Conservation (phyloP, 2,329 filamentous ascomycete species). For the Cladophialophora yegresii region DNA sequence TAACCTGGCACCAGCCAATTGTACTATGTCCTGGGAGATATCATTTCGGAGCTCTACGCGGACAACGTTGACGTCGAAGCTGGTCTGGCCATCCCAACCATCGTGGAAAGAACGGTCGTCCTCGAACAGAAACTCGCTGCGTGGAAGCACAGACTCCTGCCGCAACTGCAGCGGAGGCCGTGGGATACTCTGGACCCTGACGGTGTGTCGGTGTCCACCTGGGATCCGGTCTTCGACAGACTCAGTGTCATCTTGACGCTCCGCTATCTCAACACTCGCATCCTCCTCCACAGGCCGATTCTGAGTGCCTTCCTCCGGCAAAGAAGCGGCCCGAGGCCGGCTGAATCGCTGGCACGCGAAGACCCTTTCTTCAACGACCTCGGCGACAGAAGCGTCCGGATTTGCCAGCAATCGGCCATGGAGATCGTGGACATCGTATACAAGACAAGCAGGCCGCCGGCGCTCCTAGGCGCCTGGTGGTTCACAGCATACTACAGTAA, state of each 20-base stretch:
- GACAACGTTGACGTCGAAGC: slow-evolving; percentile 28
- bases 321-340: slow-evolving; percentile 13
- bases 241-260: slow-evolving; percentile 30
- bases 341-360: slow-evolving; percentile 11
- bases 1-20: slow-evolving; percentile 21
- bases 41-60: slow-evolving; percentile 28
- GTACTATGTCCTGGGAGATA: slow-evolving; percentile 27
- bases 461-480: slow-evolving; percentile 47
- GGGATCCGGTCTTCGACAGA: slow-evolving; percentile 30
- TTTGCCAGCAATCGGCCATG: slow-evolving; percentile 40
- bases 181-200: slow-evolving; percentile 26
- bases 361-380: slow-evolving; percentile 29
- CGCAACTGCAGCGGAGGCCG: slow-evolving; percentile 26
- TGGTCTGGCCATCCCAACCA: slow-evolving; percentile 23
- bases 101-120: slow-evolving; percentile 26
- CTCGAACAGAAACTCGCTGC: slow-evolving; percentile 26
- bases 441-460: slow-evolving; percentile 27
- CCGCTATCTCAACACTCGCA: slow-evolving; percentile 29
- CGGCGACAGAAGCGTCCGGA: slow-evolving; percentile 34
- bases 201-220: slow-evolving; percentile 15
- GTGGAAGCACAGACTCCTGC: slow-evolving; percentile 24
- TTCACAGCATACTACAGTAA: slow-evolving; percentile 46
- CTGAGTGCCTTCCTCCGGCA: slow-evolving; percentile 27
- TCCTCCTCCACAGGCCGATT: slow-evolving; percentile 28
- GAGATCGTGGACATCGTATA: slow-evolving; percentile 42